These are phyloP conservation scores for Torulaspora maleeae DNA, from an alignment of 805 yeast species.

Conservation along the genomic window DNA sequence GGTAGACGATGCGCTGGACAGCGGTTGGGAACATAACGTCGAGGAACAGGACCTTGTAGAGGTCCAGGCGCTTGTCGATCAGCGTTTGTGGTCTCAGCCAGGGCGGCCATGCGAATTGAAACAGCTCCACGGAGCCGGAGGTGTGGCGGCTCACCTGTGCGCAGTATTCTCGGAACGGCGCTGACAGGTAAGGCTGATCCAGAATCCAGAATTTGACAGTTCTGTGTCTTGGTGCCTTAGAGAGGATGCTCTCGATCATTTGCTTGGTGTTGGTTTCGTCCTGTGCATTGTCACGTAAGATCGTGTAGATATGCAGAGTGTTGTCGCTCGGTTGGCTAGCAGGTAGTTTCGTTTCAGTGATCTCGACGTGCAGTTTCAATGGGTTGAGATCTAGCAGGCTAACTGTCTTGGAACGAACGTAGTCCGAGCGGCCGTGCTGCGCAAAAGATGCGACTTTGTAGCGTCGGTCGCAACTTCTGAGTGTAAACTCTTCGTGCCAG, in stretches of 20 bases:
- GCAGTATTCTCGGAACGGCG: slow-evolving; percentile 49
- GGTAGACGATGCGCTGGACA: slow-evolving; percentile 70
- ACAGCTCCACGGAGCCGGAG: slow-evolving; percentile 43
- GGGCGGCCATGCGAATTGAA: slow-evolving; percentile 89
- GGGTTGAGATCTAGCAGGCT: slow-evolving; percentile 19
- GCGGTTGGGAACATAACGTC: slow-evolving; percentile 84
- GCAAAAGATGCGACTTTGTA: slow-evolving; percentile 25
- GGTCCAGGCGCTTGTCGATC: slow-evolving; percentile 78
- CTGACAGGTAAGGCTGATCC: slow-evolving; percentile 54
- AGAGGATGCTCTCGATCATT: slow-evolving; percentile 16
- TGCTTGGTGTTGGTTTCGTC: slow-evolving; percentile 17
- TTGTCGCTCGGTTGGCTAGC: background rate
- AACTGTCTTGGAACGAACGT: slow-evolving; percentile 14
- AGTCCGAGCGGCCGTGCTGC: slow-evolving; percentile 26
- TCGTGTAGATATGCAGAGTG: slow-evolving; percentile 22
- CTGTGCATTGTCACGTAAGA: slow-evolving; percentile 12
- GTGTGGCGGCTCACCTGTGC: slow-evolving; percentile 35
- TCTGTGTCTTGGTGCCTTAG: background rate
- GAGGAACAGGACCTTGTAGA: slow-evolving; percentile 77
- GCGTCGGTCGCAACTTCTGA: slow-evolving; percentile 22
- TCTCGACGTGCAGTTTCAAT: slow-evolving; percentile 21
- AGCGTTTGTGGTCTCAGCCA: slow-evolving; percentile 82
- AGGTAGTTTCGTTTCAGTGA: slow-evolving; percentile 1
- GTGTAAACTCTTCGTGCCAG: slow-evolving; percentile 9
- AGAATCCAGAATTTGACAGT: slow-evolving; percentile 77